Conservation (phyloP, 192 early-diverging fungal species). For the Lunasporangiospora selenospora region DNA sequence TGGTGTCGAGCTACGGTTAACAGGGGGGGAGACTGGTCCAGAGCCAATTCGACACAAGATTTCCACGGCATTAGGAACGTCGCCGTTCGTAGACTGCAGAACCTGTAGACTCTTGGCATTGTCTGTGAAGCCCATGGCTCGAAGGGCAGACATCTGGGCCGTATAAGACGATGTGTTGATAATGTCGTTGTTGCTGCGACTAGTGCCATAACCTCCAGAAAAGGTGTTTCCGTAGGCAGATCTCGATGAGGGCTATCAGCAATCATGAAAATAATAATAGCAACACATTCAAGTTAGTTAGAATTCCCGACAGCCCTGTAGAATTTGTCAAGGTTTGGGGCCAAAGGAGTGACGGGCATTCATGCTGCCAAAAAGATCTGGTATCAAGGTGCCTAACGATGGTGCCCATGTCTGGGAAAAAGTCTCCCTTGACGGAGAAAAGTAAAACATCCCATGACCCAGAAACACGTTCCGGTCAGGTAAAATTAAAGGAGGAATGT, state of each 20-base stretch:
- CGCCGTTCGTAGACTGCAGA: conserved; percentile 72
- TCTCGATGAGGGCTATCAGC: conserved; percentile 13
- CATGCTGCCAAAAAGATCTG: no score
- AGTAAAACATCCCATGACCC: no score
- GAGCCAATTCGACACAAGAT: conserved; percentile 62
- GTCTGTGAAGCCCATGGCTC: conserved; percentile 88
- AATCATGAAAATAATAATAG: background rate
- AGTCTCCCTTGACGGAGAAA: no score
- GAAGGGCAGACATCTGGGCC: conserved; percentile 45
- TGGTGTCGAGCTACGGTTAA: conserved; percentile 7
- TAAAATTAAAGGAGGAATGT: no score
- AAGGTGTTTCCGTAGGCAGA: conserved; percentile 45
- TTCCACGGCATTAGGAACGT: conserved; percentile 77
- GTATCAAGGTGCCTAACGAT: no score
- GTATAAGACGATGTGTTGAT: conserved; percentile 48
- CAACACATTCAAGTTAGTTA: background rate
- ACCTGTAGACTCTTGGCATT: conserved; percentile 69
- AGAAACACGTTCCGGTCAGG: no score
- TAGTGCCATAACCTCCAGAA: conserved; percentile 22
- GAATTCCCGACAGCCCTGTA: background rate
- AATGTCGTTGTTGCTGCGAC: conserved; percentile 9
- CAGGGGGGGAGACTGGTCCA: conserved; percentile 31
- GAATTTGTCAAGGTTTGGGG: background rate
- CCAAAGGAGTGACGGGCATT: no score
- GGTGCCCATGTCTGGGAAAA: no score